These are phyloP conservation scores for Zygoascus biomembranicola DNA, from an alignment of 805 yeast genomes.

Conservation along the genomic window DNA sequence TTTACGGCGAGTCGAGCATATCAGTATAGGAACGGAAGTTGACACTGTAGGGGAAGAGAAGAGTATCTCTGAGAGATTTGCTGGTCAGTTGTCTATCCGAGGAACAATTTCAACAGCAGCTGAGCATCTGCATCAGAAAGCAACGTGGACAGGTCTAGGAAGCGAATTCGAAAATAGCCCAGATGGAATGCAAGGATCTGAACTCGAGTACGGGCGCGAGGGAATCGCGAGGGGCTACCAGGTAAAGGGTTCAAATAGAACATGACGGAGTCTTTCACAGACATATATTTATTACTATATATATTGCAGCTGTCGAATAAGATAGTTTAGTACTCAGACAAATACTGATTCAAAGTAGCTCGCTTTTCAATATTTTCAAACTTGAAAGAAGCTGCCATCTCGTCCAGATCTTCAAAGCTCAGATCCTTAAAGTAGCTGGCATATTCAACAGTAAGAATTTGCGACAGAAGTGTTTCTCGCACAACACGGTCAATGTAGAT, in stretches of 20 bases:
- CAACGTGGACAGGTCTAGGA: constrained; percentile 82
- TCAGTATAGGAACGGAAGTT: constrained; percentile 45
- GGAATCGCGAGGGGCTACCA: constrained; percentile 87
- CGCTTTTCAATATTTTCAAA: constrained; percentile 39
- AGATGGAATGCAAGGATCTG: constrained; percentile 55
- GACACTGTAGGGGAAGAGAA: constrained; percentile 20
- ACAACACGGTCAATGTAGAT: constrained; percentile 34
- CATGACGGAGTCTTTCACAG: neutral
- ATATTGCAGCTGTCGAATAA: no score
- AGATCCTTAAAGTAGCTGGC: constrained; percentile 38
- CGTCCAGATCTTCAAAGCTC: constrained; percentile 40
- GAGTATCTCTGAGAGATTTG: constrained; percentile 41
- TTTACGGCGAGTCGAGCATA: constrained; percentile 40
- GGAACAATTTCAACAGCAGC: constrained; percentile 90
- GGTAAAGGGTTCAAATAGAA: constrained; percentile 9
- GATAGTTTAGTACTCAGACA: constrained; percentile 8
- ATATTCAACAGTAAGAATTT: constrained; percentile 37
- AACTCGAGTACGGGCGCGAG: constrained; percentile 68
- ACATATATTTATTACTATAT: no score
- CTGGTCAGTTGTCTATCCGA: constrained; percentile 53
- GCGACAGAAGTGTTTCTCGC: constrained; percentile 38
- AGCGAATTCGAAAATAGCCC: constrained; percentile 54
- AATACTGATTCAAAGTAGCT: constrained; percentile 32
- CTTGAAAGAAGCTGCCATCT: constrained; percentile 43
- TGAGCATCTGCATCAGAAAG: constrained; percentile 54